Base-by-base conservation (phyloP, 1,284 basidiomycete species). In the Peniophora sp. region DNA sequence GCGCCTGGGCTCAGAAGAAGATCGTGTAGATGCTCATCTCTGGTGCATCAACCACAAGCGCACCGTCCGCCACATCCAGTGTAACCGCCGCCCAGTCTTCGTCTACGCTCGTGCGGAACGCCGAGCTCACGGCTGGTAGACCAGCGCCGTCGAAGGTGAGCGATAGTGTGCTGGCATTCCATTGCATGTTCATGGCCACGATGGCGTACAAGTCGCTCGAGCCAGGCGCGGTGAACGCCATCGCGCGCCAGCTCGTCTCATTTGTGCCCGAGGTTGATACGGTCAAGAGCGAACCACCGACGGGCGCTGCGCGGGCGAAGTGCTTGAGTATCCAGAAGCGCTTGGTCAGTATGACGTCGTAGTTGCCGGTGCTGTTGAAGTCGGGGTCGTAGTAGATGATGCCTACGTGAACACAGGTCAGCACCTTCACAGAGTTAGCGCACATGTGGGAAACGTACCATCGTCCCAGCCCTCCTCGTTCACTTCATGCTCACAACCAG, bases 401-500 rank as follows among this genome's bases (percentile, higher is more conserved):
- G 52, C 54, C 27, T 32, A 6, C n/a, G n/a, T 32, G 12, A 5
- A 6, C 27, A 12, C 27, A 12, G 27, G 12, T 32, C 27, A 32
- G 27, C 27, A 32, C 12, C 27, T 32, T 5, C 27, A 32, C 27
- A 32, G 27, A 32, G 12, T 32, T 5, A 32, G 27, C 5, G 27
- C 12, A 12, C 27, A 32, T 32, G 12, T 12, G 27, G n/a, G n/a
- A n/a, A 32, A 32, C 27, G 12, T 32, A 32, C 27, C 51, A 46
- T 59, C 59, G 39, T 61, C 57, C 57, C 57, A 61, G 3, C 59
- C 60, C 9, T 55, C 35, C 3, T 49, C 24, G 45, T 62, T 59
- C 18, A 51, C 53, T 2, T 49, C 46, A 11, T 36, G 54, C 14
- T 47, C 51, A 42, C 59, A 60, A 10, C 46, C 47, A 1, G 49